Conservation (phyloP, 1,284 basidiomycete species). For the Leccinum pachyderme region DNA sequence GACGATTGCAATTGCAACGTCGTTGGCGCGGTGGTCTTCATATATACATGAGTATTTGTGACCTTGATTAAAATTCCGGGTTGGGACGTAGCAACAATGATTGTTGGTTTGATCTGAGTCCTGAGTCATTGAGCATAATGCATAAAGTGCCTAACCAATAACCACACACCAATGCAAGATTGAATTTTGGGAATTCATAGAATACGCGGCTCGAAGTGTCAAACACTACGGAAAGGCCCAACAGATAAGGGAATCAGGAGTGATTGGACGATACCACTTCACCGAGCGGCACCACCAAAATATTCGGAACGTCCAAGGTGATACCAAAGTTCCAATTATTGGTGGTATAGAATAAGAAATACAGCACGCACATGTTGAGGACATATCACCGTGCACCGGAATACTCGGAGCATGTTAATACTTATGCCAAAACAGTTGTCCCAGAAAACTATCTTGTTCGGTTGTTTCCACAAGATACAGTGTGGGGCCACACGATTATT, state of each 20-base stretch:
- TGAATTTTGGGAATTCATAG: constrained; percentile 3
- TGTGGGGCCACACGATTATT: background rate
- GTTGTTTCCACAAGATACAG: background rate
- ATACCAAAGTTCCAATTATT: background rate
- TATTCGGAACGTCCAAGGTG: background rate
- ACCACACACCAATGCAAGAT: constrained; percentile 1
- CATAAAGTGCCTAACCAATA: background rate
- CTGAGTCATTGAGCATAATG: background rate
- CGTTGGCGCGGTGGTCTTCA: no score
- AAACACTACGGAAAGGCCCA: background rate
- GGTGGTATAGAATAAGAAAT: no score
- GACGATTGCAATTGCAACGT: no score
- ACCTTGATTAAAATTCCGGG: background rate
- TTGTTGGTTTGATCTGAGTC: background rate
- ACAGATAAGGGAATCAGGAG: background rate
- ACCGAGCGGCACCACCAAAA: background rate
- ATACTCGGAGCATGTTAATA: background rate
- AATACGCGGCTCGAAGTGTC: background rate
- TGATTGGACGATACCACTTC: background rate
- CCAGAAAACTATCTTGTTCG: no score
- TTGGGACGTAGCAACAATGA: background rate
- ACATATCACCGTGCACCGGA: no score
- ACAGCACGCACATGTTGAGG: no score
- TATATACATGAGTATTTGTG: background rate
- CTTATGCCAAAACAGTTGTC: background rate